Conservation (phyloP, 23 red algal genomes). For the Gracilaria domingensis region DNA sequence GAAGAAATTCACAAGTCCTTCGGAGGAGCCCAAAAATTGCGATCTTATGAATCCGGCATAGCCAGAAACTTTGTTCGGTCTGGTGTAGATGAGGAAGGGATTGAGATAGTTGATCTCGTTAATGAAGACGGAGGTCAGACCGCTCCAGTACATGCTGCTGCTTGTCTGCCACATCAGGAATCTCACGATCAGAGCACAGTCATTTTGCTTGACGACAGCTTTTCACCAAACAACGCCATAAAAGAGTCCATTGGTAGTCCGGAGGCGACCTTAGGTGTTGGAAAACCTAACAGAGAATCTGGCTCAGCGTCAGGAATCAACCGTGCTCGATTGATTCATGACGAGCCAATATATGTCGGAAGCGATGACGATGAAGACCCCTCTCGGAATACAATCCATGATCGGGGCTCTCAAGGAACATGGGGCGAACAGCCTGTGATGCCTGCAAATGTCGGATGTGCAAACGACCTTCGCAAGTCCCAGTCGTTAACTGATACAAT, state of each 20-base stretch:
- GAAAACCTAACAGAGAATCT: neutral
- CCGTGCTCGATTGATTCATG: neutral
- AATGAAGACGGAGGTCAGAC: neutral
- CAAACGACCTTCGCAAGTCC: neutral
- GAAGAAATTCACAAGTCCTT: neutral
- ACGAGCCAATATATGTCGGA: neutral
- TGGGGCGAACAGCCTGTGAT: neutral
- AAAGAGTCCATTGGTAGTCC: neutral
- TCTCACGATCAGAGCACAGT: neutral
- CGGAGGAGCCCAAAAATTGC: neutral
- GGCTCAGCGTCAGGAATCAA: neutral
- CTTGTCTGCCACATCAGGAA: neutral
- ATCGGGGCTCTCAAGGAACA: neutral
- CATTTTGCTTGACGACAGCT: neutral
- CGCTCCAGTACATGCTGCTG: neutral
- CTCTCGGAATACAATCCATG: neutral
- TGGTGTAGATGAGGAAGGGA: neutral
- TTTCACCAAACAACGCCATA: neutral
- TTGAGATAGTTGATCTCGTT: neutral
- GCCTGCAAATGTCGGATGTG: no score
- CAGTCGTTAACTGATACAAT: neutral
- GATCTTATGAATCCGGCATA: neutral
- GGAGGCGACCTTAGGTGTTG: neutral
- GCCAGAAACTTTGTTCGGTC: neutral
- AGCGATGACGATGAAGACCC: neutral